Conservation (phyloP, 352 stramenopile species). For the Pythium guiyangense region DNA sequence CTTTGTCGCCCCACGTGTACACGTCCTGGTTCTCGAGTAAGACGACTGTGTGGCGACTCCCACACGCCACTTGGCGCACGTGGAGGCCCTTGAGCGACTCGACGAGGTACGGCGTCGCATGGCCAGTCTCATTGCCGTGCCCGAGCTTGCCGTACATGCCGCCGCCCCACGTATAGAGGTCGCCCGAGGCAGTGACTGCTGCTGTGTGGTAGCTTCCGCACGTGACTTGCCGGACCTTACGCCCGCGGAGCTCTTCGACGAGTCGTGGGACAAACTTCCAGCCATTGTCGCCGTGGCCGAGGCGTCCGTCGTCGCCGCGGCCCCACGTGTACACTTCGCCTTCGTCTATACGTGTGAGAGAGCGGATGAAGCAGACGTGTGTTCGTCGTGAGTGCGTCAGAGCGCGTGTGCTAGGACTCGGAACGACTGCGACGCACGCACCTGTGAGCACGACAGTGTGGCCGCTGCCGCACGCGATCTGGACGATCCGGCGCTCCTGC, state of each 20-base stretch:
- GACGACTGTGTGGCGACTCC: slow-evolving; percentile 92
- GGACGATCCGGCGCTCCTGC: slow-evolving; percentile 75
- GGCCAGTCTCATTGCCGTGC: slow-evolving; percentile 91
- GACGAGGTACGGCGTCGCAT: slow-evolving; percentile 92
- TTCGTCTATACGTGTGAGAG: too few relatives aligned
- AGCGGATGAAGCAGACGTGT: too few relatives aligned
- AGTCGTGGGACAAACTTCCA: slow-evolving; percentile 97
- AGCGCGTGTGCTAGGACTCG: too few relatives aligned
- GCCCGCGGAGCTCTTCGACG: slow-evolving; percentile 88
- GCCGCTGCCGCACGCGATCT: slow-evolving; percentile 86
- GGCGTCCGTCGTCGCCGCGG: slow-evolving; percentile 80
- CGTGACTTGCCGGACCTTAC: slow-evolving; percentile 90
- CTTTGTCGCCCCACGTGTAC: slow-evolving; percentile 94
- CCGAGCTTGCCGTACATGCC: slow-evolving; percentile 95
- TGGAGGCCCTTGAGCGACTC: slow-evolving; percentile 90
- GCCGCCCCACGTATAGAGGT: slow-evolving; percentile 93
- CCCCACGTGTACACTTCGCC: slow-evolving; percentile 90
- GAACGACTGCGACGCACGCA: too few relatives aligned
- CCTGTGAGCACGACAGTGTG: slow-evolving; percentile 87
- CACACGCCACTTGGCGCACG: slow-evolving; percentile 93
- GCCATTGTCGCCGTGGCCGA: slow-evolving; percentile 93
- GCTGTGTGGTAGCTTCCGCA: slow-evolving; percentile 96
- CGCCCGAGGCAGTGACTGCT: slow-evolving; percentile 91
- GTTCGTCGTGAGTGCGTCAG: too few relatives aligned
- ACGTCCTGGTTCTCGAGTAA: slow-evolving; percentile 86